Conservation (phyloP, 2,329 filamentous ascomycete species). For the Diaporthe sp. region DNA sequence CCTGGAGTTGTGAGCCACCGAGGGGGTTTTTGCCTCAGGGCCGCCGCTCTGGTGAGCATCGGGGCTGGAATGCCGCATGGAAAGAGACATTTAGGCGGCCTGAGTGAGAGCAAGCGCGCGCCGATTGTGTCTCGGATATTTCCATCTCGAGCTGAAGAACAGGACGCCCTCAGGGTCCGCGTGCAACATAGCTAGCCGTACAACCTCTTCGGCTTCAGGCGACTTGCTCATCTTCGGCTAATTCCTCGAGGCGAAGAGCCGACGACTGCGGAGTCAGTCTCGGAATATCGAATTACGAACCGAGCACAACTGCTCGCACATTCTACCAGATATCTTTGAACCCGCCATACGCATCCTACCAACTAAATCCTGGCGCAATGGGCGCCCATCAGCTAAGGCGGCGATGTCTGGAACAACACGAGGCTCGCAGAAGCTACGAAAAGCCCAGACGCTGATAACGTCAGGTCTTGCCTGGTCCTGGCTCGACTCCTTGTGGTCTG, state of each 20-base stretch:
- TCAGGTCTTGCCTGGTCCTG: no score
- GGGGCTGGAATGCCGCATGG: background rate
- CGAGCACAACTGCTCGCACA: background rate
- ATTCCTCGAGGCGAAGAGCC: background rate
- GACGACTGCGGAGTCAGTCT: no score
- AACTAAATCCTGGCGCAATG: background rate
- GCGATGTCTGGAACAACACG: background rate
- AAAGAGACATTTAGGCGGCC: background rate
- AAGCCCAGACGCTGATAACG: background rate
- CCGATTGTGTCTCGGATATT: background rate
- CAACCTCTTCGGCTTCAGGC: background rate
- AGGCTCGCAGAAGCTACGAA: background rate
- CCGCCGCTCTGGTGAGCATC: background rate
- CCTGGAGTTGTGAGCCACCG: background rate
- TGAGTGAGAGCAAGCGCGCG: no score
- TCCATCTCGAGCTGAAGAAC: background rate
- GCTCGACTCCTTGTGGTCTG: no score
- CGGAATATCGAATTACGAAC: no score
- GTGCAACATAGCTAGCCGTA: background rate
- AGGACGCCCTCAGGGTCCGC: background rate
- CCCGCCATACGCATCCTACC: background rate
- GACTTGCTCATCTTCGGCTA: background rate
- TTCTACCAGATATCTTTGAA: no score
- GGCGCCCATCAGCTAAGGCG: background rate
- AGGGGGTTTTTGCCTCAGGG: background rate